Percentiles rank a stretch among this genome's conserved stretches.
These are phyloP conservation scores for Pseudogymnoascus sp. DNA, from an alignment of 2,329 filamentous ascomycete genomes.

Conservation along the genomic window DNA sequence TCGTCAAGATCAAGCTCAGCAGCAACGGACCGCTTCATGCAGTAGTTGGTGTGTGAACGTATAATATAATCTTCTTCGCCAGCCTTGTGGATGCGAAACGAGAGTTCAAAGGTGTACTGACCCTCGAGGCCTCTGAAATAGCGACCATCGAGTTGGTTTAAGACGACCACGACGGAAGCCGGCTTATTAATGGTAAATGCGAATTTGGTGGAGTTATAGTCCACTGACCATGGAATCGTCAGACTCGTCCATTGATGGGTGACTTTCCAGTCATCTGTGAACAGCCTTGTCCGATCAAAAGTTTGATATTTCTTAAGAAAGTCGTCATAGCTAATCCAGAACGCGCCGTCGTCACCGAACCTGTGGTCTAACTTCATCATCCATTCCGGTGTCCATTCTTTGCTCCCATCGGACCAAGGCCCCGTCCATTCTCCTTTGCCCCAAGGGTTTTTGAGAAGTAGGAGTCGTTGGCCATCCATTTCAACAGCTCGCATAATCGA, in stretches of 20 bases:
- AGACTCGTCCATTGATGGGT: constrained; percentile 55
- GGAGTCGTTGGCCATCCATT: constrained; percentile 44
- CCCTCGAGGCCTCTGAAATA: constrained; percentile 57
- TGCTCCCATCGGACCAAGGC: constrained; percentile 50
- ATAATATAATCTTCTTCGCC: constrained; percentile 53
- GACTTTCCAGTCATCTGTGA: constrained; percentile 53
- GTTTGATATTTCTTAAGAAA: constrained; percentile 55
- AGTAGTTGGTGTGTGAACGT: constrained; percentile 50
- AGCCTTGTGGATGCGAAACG: constrained; percentile 42
- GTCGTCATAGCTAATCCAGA: constrained; percentile 58
- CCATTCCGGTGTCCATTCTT: constrained; percentile 53
- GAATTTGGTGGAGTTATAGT: constrained; percentile 55
- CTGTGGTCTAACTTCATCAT: constrained; percentile 51
- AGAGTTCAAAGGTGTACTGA: constrained; percentile 46
- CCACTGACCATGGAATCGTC: constrained; percentile 53
- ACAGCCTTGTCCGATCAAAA: constrained; percentile 56
- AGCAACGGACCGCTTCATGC: constrained; percentile 52
- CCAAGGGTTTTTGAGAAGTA: constrained; percentile 44
- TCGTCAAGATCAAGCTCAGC: constrained; percentile 50
- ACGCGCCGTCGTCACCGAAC: constrained; percentile 56
- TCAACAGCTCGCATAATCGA: constrained; percentile 52
- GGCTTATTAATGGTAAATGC: constrained; percentile 48
- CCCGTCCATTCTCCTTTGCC: constrained; percentile 55
- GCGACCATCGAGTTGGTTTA: constrained; percentile 55
- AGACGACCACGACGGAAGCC: constrained; percentile 51